Evolutionary conservation across 768 basidiomycete genomes (phyloP), one percentile per base, ranked within the genome.

Genomic region (Boletus speciosus): DNA sequence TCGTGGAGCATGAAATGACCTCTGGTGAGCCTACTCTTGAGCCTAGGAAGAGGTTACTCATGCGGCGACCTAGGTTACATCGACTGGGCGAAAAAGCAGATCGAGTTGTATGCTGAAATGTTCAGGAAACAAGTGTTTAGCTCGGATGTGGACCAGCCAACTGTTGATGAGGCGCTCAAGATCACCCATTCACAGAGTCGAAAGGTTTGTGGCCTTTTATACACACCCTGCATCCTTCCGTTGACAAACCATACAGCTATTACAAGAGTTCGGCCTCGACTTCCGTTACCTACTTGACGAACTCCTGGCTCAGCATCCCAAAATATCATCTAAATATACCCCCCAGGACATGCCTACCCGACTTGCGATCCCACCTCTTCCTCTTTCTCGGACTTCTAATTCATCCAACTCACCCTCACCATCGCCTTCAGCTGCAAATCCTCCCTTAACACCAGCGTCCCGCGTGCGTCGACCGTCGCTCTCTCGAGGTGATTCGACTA

Each of bases 201-300:
- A 63, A 93, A 91, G 81, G 94, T 93, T 40, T 37, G 76, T 47
- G 31, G 29, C 31, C 9, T 32, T 32, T 32, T 32, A 11, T 11
- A 32, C 10, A 11, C 31, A 32, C 8, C 10, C 10, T 32, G 31
- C 31, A 32, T 0, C 31, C 31, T 32, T 32, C 3, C 10, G 31
- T 11, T 32, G 31, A 32, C 31, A 32, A 32, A 3, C 8, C 53
- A 0, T 45, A 15, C 59, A 93, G 89, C 81, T 96, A 15, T 77
- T 98, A 6, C 86, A 93, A 74, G 95, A 98, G 63, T 93, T 86
- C 64, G 95, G 95, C 2, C 83, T 98, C 35, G 95, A 97, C 73
- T 97, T 98, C 68, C 87, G 88, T 23, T 93, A 88, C 74, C 76
- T 96, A n/a, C 76, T 98, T n/a, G 85, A 91, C 34, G 78, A 80